These are phyloP conservation scores for Phlyctochytrium arcticum DNA, from an alignment of 192 early-diverging fungal genomes.

Conservation along the genomic window DNA sequence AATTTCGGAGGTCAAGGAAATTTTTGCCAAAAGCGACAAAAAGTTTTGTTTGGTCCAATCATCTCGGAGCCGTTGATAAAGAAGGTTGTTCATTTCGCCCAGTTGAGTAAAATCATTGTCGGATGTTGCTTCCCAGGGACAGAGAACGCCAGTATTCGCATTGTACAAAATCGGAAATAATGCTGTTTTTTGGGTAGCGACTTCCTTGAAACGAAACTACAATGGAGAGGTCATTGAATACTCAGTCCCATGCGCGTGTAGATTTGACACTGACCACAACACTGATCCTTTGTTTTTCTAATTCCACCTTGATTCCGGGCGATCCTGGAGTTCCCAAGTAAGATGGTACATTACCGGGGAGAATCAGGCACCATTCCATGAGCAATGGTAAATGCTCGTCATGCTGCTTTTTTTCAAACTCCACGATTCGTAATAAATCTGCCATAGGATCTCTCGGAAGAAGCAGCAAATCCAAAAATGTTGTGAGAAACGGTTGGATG, in stretches of 20 bases:
- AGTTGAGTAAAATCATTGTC: constrained; percentile 15
- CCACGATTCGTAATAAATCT: background rate
- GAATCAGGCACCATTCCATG: constrained; percentile 13
- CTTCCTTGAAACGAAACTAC: constrained; percentile 7
- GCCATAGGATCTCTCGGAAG: background rate
- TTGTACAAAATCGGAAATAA: constrained; percentile 19
- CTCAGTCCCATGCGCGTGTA: background rate
- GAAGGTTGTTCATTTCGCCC: constrained; percentile 13
- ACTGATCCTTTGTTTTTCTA: constrained; percentile 5
- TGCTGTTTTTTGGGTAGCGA: background rate
- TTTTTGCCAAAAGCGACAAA: background rate
- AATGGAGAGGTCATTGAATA: background rate
- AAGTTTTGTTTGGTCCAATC: constrained; percentile 2
- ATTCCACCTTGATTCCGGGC: constrained; percentile 2
- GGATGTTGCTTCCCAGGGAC: constrained; percentile 3
- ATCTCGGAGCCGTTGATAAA: background rate
- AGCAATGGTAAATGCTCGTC: background rate
- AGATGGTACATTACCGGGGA: constrained; percentile 10
- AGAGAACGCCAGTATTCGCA: constrained; percentile 4
- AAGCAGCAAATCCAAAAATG: constrained; percentile 9
- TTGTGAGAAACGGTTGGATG: constrained; percentile 15
- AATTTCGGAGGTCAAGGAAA: background rate
- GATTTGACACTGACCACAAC: background rate
- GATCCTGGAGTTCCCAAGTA: background rate
- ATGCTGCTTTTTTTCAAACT: background rate